Percentiles rank a stretch among this genome's conserved stretches.
Evolutionary conservation across 2,329 filamentous ascomycete species (phyloP).

Genomic region (Uncinocarpus reesii): DNA sequence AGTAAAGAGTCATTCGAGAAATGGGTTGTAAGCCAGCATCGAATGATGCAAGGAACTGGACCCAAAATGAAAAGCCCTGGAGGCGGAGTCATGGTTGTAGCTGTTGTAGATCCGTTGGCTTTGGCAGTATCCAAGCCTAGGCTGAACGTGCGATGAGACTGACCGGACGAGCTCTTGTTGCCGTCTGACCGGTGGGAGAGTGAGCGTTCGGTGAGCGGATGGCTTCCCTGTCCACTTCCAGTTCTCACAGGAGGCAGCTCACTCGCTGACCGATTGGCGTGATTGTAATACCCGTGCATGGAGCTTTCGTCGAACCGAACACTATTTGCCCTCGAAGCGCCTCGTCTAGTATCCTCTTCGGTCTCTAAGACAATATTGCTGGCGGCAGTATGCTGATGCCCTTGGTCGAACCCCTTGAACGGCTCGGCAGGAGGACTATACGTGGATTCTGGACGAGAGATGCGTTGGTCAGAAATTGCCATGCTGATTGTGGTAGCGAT

Average conservation of each 20-base stretch:
- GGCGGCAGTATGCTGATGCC: constrained; percentile 69
- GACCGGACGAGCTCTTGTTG: constrained; percentile 82
- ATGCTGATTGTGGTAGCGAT: neutral
- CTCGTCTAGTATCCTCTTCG: constrained; percentile 76
- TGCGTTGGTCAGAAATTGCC: neutral
- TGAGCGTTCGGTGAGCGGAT: constrained; percentile 78
- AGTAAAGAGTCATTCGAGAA: constrained; percentile 83
- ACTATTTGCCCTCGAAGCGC: constrained; percentile 86
- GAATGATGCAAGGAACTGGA: constrained; percentile 83
- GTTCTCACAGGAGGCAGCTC: constrained; percentile 71
- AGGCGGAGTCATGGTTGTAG: constrained; percentile 66
- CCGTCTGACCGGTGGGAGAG: constrained; percentile 94
- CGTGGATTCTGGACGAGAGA: constrained; percentile 52
- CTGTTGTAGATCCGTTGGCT: constrained; percentile 52
- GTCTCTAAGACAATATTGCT: constrained; percentile 74
- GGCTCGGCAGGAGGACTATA: constrained; percentile 72
- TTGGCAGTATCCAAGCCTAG: constrained; percentile 65
- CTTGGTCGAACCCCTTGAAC: constrained; percentile 78
- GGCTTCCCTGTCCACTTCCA: constrained; percentile 65
- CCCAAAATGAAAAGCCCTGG: constrained; percentile 78
- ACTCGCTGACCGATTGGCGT: constrained; percentile 68
- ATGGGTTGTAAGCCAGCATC: constrained; percentile 85
- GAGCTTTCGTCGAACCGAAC: constrained; percentile 96
- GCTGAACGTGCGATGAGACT: constrained; percentile 73
- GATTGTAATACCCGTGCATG: constrained; percentile 79